Evolutionary conservation across 192 early-diverging fungal genomes (phyloP).

Genomic region (Lobulomyces angularis): DNA sequence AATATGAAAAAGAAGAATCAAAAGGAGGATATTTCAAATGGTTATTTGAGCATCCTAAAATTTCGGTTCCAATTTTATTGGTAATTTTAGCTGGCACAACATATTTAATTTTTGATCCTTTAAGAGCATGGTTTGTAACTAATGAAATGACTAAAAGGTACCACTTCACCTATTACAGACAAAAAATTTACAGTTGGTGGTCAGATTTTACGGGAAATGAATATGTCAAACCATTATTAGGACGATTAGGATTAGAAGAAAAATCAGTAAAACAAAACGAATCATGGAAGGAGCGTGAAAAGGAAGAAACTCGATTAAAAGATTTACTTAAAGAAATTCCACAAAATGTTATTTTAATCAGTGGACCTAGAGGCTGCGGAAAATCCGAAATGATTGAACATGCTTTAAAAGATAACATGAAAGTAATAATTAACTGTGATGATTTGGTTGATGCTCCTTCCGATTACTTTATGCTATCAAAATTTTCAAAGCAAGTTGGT

Average conservation of each 20-base stretch:
- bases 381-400: slow-evolving; percentile 64
- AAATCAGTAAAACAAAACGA: slow-evolving; percentile 8
- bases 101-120: slow-evolving; percentile 82
- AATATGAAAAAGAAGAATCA: slow-evolving; percentile 23
- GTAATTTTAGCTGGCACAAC: slow-evolving; percentile 62
- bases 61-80: slow-evolving; percentile 56
- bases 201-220: neutral
- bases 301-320: slow-evolving; percentile 19
- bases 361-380: slow-evolving; percentile 74
- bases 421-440: slow-evolving; percentile 68
- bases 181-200: slow-evolving; percentile 11
- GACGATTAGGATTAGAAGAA: slow-evolving; percentile 43
- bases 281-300: slow-evolving; percentile 14
- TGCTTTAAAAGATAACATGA: slow-evolving; percentile 50
- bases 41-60: slow-evolving; percentile 3
- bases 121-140: slow-evolving; percentile 77
- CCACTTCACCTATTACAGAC: slow-evolving; percentile 46
- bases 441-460: slow-evolving; percentile 59
- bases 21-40: slow-evolving; percentile 3
- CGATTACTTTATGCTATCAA: slow-evolving; percentile 59
- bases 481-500: slow-evolving; percentile 71
- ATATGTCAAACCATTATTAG: slow-evolving; percentile 32
- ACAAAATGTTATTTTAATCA: slow-evolving; percentile 75
- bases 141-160: slow-evolving; percentile 75
- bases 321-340: slow-evolving; percentile 34